phyloP scores from a whole-genome alignment of 2,329 filamentous ascomycete species.

The Fusarium sp. region DNA sequence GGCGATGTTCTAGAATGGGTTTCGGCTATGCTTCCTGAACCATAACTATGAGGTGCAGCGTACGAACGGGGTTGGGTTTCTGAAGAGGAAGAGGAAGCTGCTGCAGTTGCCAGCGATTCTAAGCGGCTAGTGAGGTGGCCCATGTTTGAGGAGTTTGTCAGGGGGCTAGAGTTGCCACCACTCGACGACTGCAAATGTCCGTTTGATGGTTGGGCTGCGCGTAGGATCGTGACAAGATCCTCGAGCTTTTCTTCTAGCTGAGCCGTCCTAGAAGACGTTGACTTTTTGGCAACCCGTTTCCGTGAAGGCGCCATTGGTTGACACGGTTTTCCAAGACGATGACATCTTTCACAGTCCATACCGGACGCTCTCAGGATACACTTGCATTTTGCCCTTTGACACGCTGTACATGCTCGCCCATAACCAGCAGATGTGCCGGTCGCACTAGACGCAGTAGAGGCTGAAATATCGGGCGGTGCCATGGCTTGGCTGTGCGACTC shows the following conservation, averaged over 20 bases:
- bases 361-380: constrained; percentile 58
- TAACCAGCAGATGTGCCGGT: constrained; percentile 56
- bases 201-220: constrained; percentile 49
- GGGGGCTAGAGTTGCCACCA: constrained; percentile 14
- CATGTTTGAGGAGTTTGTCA: constrained; percentile 27
- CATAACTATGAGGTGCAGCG: constrained; percentile 24
- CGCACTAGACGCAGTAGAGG: constrained; percentile 15
- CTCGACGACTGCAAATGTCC: constrained; percentile 29
- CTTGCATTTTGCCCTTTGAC: constrained; percentile 63
- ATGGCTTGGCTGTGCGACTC: constrained; percentile 31
- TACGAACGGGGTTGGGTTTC: constrained; percentile 27
- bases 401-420: constrained; percentile 62
- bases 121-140: constrained; percentile 49
- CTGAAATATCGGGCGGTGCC: constrained; percentile 41
- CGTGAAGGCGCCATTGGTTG: constrained; percentile 59
- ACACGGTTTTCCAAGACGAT: constrained; percentile 63
- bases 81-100: constrained; percentile 50
- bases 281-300: constrained; percentile 54
- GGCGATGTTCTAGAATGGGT: constrained; percentile 16
- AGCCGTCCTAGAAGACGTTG: constrained; percentile 56
- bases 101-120: constrained; percentile 56
- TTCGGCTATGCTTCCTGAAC: constrained; percentile 13
- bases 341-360: constrained; percentile 57
- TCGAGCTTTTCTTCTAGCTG: constrained; percentile 66
- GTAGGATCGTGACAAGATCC: constrained; percentile 62